phyloP scores from a whole-genome alignment of 495 filamentous ascomycete genomes.

The Hypomontagnella submonticulosa region DNA sequence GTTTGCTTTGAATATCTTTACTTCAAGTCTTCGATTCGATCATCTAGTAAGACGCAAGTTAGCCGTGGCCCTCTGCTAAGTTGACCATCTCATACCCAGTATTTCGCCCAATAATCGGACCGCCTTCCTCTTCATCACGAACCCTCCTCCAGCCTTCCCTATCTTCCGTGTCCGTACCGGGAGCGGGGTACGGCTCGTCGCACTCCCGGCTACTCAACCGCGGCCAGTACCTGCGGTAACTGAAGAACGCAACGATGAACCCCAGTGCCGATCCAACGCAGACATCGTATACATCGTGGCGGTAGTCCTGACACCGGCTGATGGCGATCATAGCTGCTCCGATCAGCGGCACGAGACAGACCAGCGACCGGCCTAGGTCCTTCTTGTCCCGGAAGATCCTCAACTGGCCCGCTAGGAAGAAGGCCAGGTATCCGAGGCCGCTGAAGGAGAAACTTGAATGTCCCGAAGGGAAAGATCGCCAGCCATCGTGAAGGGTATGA shows the following conservation, averaged over 20 bases:
- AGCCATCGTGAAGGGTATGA: constrained; percentile 88
- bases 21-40: constrained; percentile 18
- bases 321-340: constrained; percentile 89
- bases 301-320: constrained; percentile 91
- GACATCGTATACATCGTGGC: constrained; percentile 96
- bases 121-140: constrained; percentile 50
- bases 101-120: constrained; percentile 40
- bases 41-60: constrained; percentile 43
- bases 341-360: constrained; percentile 75
- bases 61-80: constrained; percentile 33
- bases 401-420: constrained; percentile 84
- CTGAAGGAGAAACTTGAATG: constrained; percentile 88
- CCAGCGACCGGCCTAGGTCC: constrained; percentile 73
- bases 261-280: constrained; percentile 79
- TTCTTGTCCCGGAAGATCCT: constrained; percentile 78
- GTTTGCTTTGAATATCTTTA: background rate
- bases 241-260: constrained; percentile 78
- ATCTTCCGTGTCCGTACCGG: constrained; percentile 40
- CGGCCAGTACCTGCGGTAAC: constrained; percentile 76
- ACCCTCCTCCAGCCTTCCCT: constrained; percentile 46
- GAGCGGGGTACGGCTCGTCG: constrained; percentile 61
- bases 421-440: constrained; percentile 82
- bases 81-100: constrained; percentile 46
- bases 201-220: constrained; percentile 59
- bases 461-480: constrained; percentile 91